These are phyloP conservation scores for Calophaca sinica DNA, from an alignment of 306 rosid genomes.

Conservation along the genomic window DNA sequence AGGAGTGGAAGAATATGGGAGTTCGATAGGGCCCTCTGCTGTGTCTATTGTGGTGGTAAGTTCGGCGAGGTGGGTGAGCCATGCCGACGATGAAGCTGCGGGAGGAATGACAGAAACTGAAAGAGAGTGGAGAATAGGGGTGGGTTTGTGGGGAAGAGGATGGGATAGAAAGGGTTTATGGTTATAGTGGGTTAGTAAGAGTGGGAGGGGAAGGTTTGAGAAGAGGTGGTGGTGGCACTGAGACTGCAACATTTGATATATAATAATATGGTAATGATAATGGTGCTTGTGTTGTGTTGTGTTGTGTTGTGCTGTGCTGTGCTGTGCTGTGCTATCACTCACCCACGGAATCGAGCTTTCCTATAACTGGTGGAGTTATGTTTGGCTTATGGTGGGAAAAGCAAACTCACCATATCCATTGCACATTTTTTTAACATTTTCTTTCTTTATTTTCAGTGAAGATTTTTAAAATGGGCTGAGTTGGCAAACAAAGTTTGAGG, in stretches of 20 bases:
- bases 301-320: no score
- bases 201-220: constrained; percentile 45
- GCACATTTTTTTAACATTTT: neutral
- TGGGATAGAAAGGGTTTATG: constrained; percentile 39
- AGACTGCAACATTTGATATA: constrained; percentile 60
- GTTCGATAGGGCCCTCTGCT: constrained; percentile 72
- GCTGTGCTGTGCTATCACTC: no score
- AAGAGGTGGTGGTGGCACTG: constrained; percentile 55
- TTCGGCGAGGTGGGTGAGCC: constrained; percentile 58
- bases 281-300: no score
- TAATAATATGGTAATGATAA: neutral
- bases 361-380: neutral
- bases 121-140: constrained; percentile 43
- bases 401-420: constrained; percentile 1
- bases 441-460: neutral
- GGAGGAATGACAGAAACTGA: constrained; percentile 53
- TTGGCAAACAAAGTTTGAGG: no score
- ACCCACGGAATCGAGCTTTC: no score
- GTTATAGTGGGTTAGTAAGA: neutral
- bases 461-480: no score
- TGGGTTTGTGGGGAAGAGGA: constrained; percentile 53
- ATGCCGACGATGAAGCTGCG: constrained; percentile 48
- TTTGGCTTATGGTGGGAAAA: constrained; percentile 41
- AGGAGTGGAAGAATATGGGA: constrained; percentile 58
- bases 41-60: constrained; percentile 44